phyloP scores from a whole-genome alignment of 1,284 basidiomycete species.

The Lentinus polychrous region DNA sequence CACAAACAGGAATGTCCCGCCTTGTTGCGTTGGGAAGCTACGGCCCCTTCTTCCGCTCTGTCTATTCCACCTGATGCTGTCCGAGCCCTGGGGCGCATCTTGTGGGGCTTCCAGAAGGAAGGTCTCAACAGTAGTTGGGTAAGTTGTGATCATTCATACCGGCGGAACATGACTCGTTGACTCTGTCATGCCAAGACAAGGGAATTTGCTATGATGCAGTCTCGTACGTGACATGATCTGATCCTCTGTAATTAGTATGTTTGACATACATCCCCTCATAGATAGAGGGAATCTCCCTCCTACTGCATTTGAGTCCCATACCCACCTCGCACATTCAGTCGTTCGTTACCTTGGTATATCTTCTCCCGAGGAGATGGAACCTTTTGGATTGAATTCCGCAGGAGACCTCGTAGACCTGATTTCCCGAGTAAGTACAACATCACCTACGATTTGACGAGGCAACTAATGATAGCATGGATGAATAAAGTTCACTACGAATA shows the following conservation, averaged over 20 bases:
- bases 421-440: slow-evolving; percentile 47
- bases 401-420: slow-evolving; percentile 63
- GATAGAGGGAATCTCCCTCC: slow-evolving; percentile 45
- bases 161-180: slow-evolving; percentile 1
- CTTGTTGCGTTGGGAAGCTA: slow-evolving; percentile 47
- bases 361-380: slow-evolving; percentile 49
- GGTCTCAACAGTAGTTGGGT: slow-evolving; percentile 58
- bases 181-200: slow-evolving; percentile 38
- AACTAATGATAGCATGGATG: slow-evolving; percentile 2
- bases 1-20: slow-evolving; percentile 78
- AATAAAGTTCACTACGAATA: slow-evolving; percentile 80
- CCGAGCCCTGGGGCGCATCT: slow-evolving; percentile 67
- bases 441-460: not conserved
- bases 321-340: slow-evolving; percentile 63
- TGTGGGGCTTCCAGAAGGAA: slow-evolving; percentile 59
- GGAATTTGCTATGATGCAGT: slow-evolving; percentile 68
- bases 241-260: not conserved
- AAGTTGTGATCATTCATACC: slow-evolving; percentile 18
- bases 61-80: slow-evolving; percentile 66
- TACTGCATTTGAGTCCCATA: slow-evolving; percentile 46
- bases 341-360: slow-evolving; percentile 58
- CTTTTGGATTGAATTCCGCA: slow-evolving; percentile 49
- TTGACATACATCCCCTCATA: too few relatives aligned
- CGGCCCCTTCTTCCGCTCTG: slow-evolving; percentile 39
- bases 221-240: slow-evolving; percentile 38